phyloP scores from a whole-genome alignment of 1,139 yeast genomes.

The Taphrina pruni region DNA sequence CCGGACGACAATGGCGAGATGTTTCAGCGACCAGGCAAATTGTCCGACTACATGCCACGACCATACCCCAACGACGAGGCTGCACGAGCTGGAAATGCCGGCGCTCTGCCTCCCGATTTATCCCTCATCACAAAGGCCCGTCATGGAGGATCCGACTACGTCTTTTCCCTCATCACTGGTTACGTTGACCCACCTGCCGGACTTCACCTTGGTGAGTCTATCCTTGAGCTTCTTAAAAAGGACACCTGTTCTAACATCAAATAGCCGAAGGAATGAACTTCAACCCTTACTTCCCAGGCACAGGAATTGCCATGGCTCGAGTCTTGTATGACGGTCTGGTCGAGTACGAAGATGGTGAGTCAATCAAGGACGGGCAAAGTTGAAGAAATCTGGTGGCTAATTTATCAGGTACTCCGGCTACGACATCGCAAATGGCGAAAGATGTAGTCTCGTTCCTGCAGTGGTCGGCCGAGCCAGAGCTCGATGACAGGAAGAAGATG shows the following conservation, averaged over 20 bases:
- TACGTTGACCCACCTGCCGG: slow-evolving; percentile 99
- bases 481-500: slow-evolving; percentile 95
- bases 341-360: slow-evolving; percentile 89
- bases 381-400: background rate
- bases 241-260: too few relatives aligned
- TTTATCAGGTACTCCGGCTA: slow-evolving; percentile 71
- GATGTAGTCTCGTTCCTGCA: slow-evolving; percentile 93
- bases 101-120: slow-evolving; percentile 98
- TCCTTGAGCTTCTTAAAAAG: too few relatives aligned
- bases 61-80: slow-evolving; percentile 99
- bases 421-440: slow-evolving; percentile 99
- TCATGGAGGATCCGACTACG: slow-evolving; percentile 97
- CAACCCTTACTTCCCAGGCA: slow-evolving; percentile 99
- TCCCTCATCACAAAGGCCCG: slow-evolving; percentile 97
- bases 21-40: slow-evolving; percentile 97
- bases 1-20: slow-evolving; percentile 99
- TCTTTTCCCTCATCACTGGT: slow-evolving; percentile 93
- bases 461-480: slow-evolving; percentile 99
- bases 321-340: slow-evolving; percentile 95
- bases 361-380: background rate
- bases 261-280: slow-evolving; percentile 65
- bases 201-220: slow-evolving; percentile 73
- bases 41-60: slow-evolving; percentile 92
- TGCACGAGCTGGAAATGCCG: slow-evolving; percentile 97
- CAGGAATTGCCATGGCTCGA: slow-evolving; percentile 98